Percentiles rank a stretch among this genome's conserved stretches.
These are phyloP conservation scores for Aspergillus amoenus DNA, from an alignment of 2,329 filamentous ascomycete genomes.

Conservation along the genomic window DNA sequence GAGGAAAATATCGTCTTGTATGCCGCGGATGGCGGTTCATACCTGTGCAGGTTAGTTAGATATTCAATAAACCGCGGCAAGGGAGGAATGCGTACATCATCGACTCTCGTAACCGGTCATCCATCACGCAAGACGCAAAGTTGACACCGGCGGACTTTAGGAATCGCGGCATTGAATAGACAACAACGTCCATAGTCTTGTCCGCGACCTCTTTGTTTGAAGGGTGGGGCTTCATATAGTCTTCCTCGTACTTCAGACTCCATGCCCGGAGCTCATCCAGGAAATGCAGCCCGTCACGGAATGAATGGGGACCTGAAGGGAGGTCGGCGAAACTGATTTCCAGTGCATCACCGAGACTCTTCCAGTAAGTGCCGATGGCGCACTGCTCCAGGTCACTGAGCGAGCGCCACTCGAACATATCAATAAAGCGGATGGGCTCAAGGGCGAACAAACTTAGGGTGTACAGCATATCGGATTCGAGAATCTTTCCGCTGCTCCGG, in stretches of 20 bases:
- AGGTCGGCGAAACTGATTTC: slow-evolving; percentile 54
- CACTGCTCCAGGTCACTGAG: slow-evolving; percentile 67
- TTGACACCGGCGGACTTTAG: slow-evolving; percentile 49
- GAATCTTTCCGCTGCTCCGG: slow-evolving; percentile 57
- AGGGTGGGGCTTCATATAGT: slow-evolving; percentile 56
- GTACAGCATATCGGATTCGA: slow-evolving; percentile 63
- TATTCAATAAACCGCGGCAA: not conserved
- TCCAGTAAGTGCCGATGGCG: slow-evolving; percentile 69
- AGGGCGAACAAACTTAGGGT: slow-evolving; percentile 64
- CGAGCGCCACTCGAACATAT: slow-evolving; percentile 67
- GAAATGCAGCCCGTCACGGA: slow-evolving; percentile 53
- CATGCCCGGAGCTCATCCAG: slow-evolving; percentile 51
- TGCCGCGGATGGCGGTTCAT: slow-evolving; percentile 8
- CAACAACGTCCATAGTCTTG: slow-evolving; percentile 60
- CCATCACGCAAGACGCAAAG: slow-evolving; percentile 60
- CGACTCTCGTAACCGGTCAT: slow-evolving; percentile 60
- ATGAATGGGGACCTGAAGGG: slow-evolving; percentile 40
- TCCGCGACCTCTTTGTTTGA: slow-evolving; percentile 55
- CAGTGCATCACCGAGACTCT: slow-evolving; percentile 69
- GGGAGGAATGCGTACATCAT: slow-evolving; percentile 55
- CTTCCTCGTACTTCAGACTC: slow-evolving; percentile 58
- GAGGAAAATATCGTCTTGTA: slow-evolving; percentile 40
- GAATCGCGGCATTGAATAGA: slow-evolving; percentile 53
- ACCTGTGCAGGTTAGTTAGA: slow-evolving; percentile 9
- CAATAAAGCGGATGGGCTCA: slow-evolving; percentile 65